Base-by-base conservation (phyloP, 108 stramenopile species). In the Mediolabrus comicus region DNA sequence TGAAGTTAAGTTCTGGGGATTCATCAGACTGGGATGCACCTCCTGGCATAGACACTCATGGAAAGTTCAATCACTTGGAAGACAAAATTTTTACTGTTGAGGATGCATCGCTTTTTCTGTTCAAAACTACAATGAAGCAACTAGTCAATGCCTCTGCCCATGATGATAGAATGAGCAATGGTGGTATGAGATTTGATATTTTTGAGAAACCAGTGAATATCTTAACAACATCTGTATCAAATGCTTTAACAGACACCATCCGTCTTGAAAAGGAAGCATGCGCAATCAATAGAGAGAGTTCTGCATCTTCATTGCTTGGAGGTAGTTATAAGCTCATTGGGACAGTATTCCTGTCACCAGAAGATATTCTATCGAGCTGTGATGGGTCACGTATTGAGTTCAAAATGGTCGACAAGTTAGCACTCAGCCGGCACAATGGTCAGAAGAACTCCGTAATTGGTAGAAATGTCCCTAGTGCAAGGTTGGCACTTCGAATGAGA, bases 401-500 rank as follows among this genome's bases (percentile, higher is more conserved):
- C 11, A 34, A 69, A 16, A 36, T 87, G 53, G 56, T 74, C 26
- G 79, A 83, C 62, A 71, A 75, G 53, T 59, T 76, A 59, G 49
- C 75, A 70, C 43, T 27, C 39, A 29, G 19, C 0, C 46, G 46
- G 0, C 46, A 49, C 8, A 49, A 49, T 24, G 46, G 46, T 0
- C 36, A 49, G 30, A 33, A 14, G n/a, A 56, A n/a, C n/a, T 27
- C 22, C 24, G 17, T 26, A 29, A 12, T 12, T 7, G 25, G 19
- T 12, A 54, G 27, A 22, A 25, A 33, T 9, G 52, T 34, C 12
- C 35, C 41, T 24, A 56, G 83, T 12, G 88, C 74, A 2, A 73
- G 59, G n/a, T 69, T 90, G 24, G 89, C 86, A 16, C 59, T 90
- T 6, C 34, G 89, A 58, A 79, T 87, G 43, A 81, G 86, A 31